phyloP scores from a whole-genome alignment of 371 early-diverging fungal genomes.

The Syncephalastrum monosporum region DNA sequence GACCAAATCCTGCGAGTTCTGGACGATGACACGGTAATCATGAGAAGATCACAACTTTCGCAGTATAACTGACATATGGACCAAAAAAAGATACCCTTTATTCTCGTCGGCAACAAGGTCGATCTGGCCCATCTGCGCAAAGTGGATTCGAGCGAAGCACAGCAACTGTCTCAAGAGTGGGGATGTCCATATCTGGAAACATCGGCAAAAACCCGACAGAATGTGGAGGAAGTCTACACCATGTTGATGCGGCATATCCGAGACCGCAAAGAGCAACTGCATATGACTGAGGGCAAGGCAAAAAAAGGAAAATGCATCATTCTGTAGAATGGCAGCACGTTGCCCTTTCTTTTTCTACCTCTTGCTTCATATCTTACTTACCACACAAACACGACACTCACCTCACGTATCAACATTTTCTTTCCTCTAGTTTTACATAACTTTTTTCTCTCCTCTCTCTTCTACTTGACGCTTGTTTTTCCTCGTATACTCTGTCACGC shows the following conservation, averaged over 20 bases:
- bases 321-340: conserved; percentile 7
- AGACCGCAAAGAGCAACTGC: conserved; percentile 21
- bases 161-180: conserved; percentile 72
- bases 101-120: conserved; percentile 85
- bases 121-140: conserved; percentile 71
- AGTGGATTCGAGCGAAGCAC: conserved; percentile 64
- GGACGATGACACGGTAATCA: conserved; percentile 69
- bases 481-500: too few species aligned
- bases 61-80: too few species aligned
- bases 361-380: not conserved
- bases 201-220: conserved; percentile 78
- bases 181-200: conserved; percentile 81
- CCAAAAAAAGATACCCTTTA: conserved; percentile 62
- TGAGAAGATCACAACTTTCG: not conserved
- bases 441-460: conserved; percentile 1
- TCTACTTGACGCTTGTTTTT: not conserved
- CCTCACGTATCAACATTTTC: not conserved
- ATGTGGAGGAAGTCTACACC: conserved; percentile 79
- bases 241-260: conserved; percentile 59
- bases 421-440: not conserved
- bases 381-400: not conserved
- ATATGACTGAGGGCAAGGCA: conserved; percentile 22
- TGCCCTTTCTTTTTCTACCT: conserved; percentile 2
- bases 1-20: conserved; percentile 84
- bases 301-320: conserved; percentile 27